Evolutionary conservation across 176 grass and related monocot genomes (phyloP).

Genomic region (Aegilops tauschii): DNA sequence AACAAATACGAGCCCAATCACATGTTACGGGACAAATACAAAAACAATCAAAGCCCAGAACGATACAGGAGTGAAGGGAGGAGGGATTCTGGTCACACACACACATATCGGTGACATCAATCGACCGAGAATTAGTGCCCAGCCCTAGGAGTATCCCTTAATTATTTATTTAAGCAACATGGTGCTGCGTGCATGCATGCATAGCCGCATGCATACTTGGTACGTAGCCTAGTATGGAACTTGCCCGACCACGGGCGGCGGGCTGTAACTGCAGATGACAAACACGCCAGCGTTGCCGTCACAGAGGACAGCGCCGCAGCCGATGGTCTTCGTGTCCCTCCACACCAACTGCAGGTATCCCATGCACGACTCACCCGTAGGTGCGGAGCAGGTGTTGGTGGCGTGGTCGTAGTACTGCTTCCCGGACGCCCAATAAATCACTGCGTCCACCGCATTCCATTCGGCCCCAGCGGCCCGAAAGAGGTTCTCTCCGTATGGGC

Average conservation of each 20-base stretch:
- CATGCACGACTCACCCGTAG: background rate
- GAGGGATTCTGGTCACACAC: background rate
- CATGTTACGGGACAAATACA: background rate
- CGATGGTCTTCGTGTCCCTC: constrained; percentile 25
- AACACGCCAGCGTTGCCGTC: background rate
- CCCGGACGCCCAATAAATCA: constrained; percentile 13
- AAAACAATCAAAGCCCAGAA: background rate
- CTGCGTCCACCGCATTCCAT: constrained; percentile 30
- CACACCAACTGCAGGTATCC: constrained; percentile 44
- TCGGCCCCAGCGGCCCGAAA: too few relatives aligned
- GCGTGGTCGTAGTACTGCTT: constrained; percentile 36
- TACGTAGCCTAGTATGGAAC: constrained; percentile 13
- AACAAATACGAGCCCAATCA: background rate
- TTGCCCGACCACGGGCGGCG: background rate
- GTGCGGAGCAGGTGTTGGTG: background rate
- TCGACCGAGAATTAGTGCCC: background rate
- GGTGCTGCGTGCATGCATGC: background rate
- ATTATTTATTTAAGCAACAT: background rate
- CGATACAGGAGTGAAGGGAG: background rate
- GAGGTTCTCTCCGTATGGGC: background rate
- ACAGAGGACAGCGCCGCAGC: constrained; percentile 19
- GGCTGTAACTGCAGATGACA: constrained; percentile 45
- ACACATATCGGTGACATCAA: background rate
- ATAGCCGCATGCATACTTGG: background rate
- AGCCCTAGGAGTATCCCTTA: background rate